These are phyloP conservation scores for Exsudoporus floridanus DNA, from an alignment of 1,284 basidiomycete species.

Conservation along the genomic window DNA sequence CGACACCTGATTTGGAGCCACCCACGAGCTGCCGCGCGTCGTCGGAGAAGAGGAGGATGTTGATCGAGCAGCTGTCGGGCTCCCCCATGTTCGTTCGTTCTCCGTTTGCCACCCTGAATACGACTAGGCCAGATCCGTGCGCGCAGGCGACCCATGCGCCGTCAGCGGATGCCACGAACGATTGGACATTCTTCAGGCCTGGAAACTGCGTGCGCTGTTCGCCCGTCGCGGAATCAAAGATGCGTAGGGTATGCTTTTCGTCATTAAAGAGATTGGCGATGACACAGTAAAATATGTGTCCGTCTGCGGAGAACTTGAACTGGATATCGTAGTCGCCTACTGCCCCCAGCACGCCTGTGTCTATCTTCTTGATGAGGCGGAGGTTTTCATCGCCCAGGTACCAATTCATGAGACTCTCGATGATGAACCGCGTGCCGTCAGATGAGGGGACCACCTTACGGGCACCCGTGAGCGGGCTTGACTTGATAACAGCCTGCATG, in stretches of 20 bases:
- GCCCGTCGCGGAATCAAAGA: conserved; percentile 18
- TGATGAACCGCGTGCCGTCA: too few relatives aligned
- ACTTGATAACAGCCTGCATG: too few relatives aligned
- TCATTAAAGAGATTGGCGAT: neutral
- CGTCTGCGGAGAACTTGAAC: conserved; percentile 21
- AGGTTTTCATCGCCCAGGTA: conserved; percentile 11
- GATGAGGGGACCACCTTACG: too few relatives aligned
- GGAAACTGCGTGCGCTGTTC: conserved; percentile 10
- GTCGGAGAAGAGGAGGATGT: conserved; percentile 12
- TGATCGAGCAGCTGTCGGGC: neutral
- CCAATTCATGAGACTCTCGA: neutral
- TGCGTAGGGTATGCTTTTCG: conserved; percentile 9
- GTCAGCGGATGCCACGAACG: conserved; percentile 13
- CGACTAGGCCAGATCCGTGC: conserved; percentile 4
- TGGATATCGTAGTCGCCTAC: neutral
- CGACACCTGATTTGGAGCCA: conserved; percentile 13
- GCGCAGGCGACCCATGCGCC: conserved; percentile 17
- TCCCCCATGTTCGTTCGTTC: neutral
- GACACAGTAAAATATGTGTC: conserved; percentile 8
- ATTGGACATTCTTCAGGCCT: conserved; percentile 11
- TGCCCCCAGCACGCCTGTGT: conserved; percentile 3
- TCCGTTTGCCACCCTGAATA: conserved; percentile 9
- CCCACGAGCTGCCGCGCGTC: conserved; percentile 14
- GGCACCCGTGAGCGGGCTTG: too few relatives aligned
- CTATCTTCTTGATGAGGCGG: conserved; percentile 11